phyloP scores from a whole-genome alignment of 371 early-diverging fungal genomes.

The Mortierella sp. region DNA sequence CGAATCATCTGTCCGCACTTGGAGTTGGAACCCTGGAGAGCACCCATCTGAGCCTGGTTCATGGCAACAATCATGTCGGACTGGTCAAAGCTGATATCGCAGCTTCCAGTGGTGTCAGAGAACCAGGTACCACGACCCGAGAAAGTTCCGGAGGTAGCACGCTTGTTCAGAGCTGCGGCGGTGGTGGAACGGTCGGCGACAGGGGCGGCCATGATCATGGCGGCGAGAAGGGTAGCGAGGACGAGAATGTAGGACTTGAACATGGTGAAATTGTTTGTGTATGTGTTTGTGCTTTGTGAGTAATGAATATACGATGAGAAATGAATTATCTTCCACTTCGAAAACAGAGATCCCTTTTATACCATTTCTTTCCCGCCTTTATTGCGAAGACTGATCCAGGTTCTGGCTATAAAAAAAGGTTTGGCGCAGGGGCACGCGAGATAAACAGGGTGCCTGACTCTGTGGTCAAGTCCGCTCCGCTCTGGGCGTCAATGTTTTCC shows the following conservation, averaged over 20 bases:
- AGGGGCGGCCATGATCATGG: slow-evolving; percentile 13
- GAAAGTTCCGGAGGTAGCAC: background rate
- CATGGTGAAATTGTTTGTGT: background rate
- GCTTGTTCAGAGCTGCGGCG: slow-evolving; percentile 8
- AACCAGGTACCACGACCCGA: slow-evolving; percentile 44
- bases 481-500: background rate
- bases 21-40: slow-evolving; percentile 12
- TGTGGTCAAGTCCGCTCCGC: no score
- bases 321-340: no score
- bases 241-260: slow-evolving; percentile 15
- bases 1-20: slow-evolving; percentile 33
- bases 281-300: background rate
- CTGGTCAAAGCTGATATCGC: slow-evolving; percentile 25
- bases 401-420: background rate
- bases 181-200: background rate
- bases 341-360: background rate
- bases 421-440: background rate
- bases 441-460: background rate
- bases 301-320: no score
- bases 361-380: background rate
- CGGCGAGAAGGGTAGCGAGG: slow-evolving; percentile 7
- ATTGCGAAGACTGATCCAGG: no score
- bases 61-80: slow-evolving; percentile 31
- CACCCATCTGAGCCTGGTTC: slow-evolving; percentile 33
- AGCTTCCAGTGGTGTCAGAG: slow-evolving; percentile 24